phyloP scores from a whole-genome alignment of 345 rosid species.

The Geranium rotundifolium region DNA sequence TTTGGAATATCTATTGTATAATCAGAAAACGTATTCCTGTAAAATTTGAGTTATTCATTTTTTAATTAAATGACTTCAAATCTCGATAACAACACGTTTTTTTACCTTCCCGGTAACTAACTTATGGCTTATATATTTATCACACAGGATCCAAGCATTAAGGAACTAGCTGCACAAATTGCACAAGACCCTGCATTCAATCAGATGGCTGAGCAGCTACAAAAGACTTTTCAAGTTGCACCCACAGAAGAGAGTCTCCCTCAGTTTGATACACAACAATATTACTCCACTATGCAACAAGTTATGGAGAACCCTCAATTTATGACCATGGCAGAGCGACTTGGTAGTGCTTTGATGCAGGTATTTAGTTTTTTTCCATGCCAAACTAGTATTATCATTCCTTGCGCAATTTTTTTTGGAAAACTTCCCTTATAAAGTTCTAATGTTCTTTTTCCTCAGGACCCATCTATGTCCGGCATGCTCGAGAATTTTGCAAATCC shows the following conservation, averaged over 20 bases:
- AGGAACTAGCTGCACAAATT: constrained; percentile 86
- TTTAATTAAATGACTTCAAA: neutral
- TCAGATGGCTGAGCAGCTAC: constrained; percentile 94
- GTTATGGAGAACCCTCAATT: constrained; percentile 97
- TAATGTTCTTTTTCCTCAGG: constrained; percentile 29
- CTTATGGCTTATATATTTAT: neutral
- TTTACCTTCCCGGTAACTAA: neutral
- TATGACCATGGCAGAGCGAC: constrained; percentile 91
- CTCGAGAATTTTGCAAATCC: constrained; percentile 78
- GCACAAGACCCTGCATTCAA: constrained; percentile 91
- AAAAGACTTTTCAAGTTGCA: constrained; percentile 59
- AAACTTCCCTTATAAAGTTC: constrained; percentile 9
- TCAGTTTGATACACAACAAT: constrained; percentile 65
- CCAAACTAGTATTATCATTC: neutral
- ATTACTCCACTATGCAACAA: constrained; percentile 77
- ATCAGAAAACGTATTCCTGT: neutral
- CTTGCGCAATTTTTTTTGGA: neutral
- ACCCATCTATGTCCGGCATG: constrained; percentile 94
- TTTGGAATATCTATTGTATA: neutral
- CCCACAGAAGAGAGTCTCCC: constrained; percentile 43
- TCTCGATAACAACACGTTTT: neutral
- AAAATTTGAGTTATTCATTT: neutral
- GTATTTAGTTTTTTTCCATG: constrained; percentile 16
- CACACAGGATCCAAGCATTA: constrained; percentile 81
- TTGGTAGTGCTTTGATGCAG: constrained; percentile 86